Percentiles rank a stretch among this genome's conserved stretches.
Conservation (phyloP, 2,329 filamentous ascomycete genomes). For the Cordyceps cateniannulata region DNA sequence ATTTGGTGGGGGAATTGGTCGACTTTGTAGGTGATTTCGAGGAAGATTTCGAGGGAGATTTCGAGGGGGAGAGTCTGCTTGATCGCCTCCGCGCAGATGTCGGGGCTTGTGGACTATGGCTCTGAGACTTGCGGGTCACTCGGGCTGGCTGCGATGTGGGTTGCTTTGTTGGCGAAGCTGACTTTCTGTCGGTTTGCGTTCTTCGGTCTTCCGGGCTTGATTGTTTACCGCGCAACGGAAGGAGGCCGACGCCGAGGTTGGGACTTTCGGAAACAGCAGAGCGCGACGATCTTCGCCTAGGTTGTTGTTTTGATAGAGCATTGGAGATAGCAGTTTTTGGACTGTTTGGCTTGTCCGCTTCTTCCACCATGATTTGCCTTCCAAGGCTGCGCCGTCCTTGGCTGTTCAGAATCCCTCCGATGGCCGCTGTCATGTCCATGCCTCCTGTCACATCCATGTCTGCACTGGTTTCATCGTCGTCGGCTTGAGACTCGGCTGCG, state of each 20-base stretch:
- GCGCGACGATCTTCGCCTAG: conserved; percentile 25
- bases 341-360: conserved; percentile 43
- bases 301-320: conserved; percentile 19
- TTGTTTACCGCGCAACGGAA: conserved; percentile 42
- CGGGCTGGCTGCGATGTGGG: conserved; percentile 31
- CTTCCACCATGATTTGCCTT: conserved; percentile 53
- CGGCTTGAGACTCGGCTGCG: conserved; percentile 40
- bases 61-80: neutral
- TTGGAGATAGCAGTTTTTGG: conserved; percentile 31
- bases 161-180: conserved; percentile 17
- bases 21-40: neutral
- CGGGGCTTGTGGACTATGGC: neutral
- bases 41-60: neutral
- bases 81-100: neutral
- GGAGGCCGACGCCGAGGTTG: conserved; percentile 46
- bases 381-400: conserved; percentile 31
- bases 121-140: neutral
- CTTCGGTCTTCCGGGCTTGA: neutral
- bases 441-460: conserved; percentile 57
- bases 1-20: neutral
- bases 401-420: conserved; percentile 53
- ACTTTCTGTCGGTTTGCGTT: conserved; percentile 17
- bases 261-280: conserved; percentile 4
- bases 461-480: conserved; percentile 44
- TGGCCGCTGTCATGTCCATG: conserved; percentile 59